phyloP scores from a whole-genome alignment of 2,329 filamentous ascomycete genomes.

The Colletotrichum eremochloae region DNA sequence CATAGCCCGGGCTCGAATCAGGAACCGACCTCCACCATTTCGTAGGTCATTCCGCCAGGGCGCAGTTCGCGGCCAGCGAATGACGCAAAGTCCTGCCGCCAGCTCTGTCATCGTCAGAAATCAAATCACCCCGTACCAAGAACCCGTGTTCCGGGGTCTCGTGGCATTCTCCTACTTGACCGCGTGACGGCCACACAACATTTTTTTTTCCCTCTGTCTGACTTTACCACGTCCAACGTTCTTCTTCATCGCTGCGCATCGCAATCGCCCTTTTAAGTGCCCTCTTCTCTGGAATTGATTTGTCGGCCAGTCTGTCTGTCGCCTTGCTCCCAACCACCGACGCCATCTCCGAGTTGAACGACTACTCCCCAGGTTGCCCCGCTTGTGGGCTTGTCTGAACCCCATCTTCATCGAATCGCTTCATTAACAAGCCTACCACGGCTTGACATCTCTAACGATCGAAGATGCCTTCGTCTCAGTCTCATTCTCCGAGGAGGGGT shows the following conservation, averaged over 20 bases:
- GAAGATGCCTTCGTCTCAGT: constrained; percentile 35
- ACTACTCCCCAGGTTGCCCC: constrained; percentile 27
- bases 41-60: constrained; percentile 41
- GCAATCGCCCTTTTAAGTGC: constrained; percentile 21
- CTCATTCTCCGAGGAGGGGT: constrained; percentile 33
- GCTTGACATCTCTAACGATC: background rate
- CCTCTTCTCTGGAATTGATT: background rate
- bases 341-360: constrained; percentile 24
- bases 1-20: constrained; percentile 40
- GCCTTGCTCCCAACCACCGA: constrained; percentile 3
- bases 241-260: constrained; percentile 7
- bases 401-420: constrained; percentile 13
- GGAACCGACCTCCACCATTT: constrained; percentile 36
- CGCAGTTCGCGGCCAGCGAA: constrained; percentile 40
- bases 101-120: constrained; percentile 41
- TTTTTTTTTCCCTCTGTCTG: constrained; percentile 29
- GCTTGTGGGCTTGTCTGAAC: constrained; percentile 35
- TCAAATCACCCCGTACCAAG: constrained; percentile 35
- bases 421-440: background rate
- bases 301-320: background rate
- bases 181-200: constrained; percentile 39
- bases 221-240: constrained; percentile 13
- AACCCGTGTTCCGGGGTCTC: constrained; percentile 38
- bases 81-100: constrained; percentile 36
- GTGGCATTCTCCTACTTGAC: constrained; percentile 44